Base-by-base conservation (phyloP, 2,329 filamentous ascomycete species). In the Pseudopithomyces maydicus region DNA sequence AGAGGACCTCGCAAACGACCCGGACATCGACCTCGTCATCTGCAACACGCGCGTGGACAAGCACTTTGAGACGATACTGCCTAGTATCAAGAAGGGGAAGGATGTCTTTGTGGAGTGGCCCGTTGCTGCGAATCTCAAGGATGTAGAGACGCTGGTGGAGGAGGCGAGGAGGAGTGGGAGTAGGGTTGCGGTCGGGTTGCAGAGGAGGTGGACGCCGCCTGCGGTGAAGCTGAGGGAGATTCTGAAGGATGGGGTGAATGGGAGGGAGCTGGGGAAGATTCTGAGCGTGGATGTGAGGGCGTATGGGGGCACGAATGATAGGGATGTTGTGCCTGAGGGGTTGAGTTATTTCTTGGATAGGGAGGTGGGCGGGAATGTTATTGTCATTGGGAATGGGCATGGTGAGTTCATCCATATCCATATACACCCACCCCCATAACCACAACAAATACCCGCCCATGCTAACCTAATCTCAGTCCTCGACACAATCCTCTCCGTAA, bases 1-100 rank as follows among this genome's bases (percentile, higher is more conserved):
- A 0, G 67, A 76, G 42, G 77, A 78, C 12, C 67, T 83, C 5
- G 80, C 80, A 6, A 80, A 8, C 76, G 75, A n/a, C 26, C 55
- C 54, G 2, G 61, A 68, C 6, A 54, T 70, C 11, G 62, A 67
- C 36, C 54, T 68, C 58, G 82, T 88, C 1, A 80, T 87, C 5
- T 82, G 81, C 59, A 71, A 70, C 36, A 85, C 83, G 0, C 77
- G 84, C 1, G 84, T 86, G 0, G 83, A 86, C 58, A 77, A 77
- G 2, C 85, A 88, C 58, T 75, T 79, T 42, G 61, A 73, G 2
- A 80, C 79, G 0, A 74, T 80, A 0, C 68, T 77, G 6, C 81
- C 84, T 0, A 81, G 80, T 15, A 58, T 87, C 1, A 73, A 75
- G 15, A 80, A 81, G 0, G 85, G 84, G 0, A 87, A 87, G 65